Evolutionary conservation across 257 asterid species (phyloP).

Genomic region (Penstemon eatonii): DNA sequence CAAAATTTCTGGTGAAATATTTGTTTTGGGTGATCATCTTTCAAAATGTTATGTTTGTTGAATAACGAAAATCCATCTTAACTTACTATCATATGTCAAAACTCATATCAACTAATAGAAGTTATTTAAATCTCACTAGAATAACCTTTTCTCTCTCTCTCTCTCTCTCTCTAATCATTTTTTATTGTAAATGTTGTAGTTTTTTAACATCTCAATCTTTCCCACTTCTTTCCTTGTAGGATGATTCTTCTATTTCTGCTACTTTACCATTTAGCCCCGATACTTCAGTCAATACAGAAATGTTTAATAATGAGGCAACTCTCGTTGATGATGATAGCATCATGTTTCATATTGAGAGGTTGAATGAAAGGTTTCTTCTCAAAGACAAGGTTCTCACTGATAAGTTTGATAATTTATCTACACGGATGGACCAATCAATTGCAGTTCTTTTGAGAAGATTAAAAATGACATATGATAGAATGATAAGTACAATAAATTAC

Average conservation of each 20-base stretch:
- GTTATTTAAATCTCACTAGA: too few species aligned
- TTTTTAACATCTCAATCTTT: slow-evolving; percentile 11
- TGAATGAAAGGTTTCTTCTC: slow-evolving; percentile 58
- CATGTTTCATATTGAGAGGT: slow-evolving; percentile 47
- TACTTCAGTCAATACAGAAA: slow-evolving; percentile 41
- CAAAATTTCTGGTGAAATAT: slow-evolving; percentile 6
- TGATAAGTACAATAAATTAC: slow-evolving; percentile 37
- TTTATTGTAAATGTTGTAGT: slow-evolving; percentile 6
- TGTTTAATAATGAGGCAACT: slow-evolving; percentile 45
- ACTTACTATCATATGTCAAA: too few species aligned
- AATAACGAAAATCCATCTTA: too few species aligned
- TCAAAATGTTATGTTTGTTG: background rate
- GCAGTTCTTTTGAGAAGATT: slow-evolving; percentile 48
- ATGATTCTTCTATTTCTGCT: slow-evolving; percentile 46
- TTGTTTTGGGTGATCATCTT: background rate
- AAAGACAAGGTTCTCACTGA: slow-evolving; percentile 67
- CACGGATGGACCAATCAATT: slow-evolving; percentile 55
- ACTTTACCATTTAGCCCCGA: slow-evolving; percentile 38
- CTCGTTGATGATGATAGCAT: slow-evolving; percentile 52
- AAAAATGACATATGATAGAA: slow-evolving; percentile 43
- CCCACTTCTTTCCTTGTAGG: slow-evolving; percentile 49
- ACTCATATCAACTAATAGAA: too few species aligned
- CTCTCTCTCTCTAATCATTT: background rate
- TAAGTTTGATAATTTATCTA: slow-evolving; percentile 49
- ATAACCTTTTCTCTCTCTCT: slow-evolving; percentile 1